These are phyloP conservation scores for Solidago caesia DNA, from an alignment of 129 eudicot species.

Conservation along the genomic window DNA sequence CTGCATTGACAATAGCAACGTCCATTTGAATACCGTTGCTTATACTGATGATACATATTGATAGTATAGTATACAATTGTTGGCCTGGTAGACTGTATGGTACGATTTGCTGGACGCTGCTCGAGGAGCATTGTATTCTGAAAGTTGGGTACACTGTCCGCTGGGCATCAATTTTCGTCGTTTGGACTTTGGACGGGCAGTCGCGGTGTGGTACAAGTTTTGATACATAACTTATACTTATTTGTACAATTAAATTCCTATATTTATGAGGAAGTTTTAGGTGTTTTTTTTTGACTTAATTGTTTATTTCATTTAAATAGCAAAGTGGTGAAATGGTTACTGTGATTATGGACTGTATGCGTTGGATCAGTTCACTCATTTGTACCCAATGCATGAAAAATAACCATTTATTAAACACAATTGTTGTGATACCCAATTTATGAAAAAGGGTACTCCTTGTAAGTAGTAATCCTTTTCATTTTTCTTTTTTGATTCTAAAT, in stretches of 20 bases:
- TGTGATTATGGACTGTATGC: background rate
- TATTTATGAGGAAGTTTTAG: background rate
- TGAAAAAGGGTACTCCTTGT: no score
- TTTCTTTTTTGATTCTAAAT: no score
- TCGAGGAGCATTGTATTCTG: conserved; percentile 2
- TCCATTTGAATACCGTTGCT: background rate
- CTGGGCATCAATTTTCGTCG: conserved; percentile 14
- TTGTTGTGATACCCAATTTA: background rate
- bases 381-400: conserved; percentile 4
- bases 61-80: background rate
- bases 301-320: background rate
- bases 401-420: background rate
- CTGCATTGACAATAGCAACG: background rate
- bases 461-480: no score
- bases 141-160: background rate
- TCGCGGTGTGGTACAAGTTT: conserved; percentile 11
- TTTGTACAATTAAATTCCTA: background rate
- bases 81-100: background rate
- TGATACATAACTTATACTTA: background rate
- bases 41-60: background rate
- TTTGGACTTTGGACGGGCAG: background rate
- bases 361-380: background rate
- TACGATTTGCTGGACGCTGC: background rate
- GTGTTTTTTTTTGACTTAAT: background rate
- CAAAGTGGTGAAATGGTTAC: background rate